Conservation (phyloP, 139 green algal genomes). For the Zygnema cylindricum region DNA sequence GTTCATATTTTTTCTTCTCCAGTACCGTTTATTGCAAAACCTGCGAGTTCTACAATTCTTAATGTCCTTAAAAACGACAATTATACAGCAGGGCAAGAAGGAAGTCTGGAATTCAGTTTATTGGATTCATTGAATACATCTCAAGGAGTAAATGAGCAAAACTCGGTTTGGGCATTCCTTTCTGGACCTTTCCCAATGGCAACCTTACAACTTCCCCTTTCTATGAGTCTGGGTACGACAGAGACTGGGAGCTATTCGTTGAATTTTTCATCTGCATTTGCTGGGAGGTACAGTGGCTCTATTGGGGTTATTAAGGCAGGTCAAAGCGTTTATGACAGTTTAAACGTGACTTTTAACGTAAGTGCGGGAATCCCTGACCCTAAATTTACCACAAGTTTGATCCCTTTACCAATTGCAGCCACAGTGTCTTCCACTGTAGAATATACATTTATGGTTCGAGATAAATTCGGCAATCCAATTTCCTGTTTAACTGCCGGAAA, state of each 20-base stretch:
- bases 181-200: neutral
- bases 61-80: neutral
- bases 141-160: neutral
- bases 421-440: neutral
- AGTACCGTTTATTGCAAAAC: neutral
- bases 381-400: neutral
- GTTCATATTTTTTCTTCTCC: neutral
- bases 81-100: neutral
- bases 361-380: neutral
- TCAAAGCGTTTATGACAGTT: neutral
- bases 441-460: neutral
- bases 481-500: neutral
- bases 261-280: neutral
- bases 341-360: neutral
- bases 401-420: neutral
- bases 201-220: neutral
- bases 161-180: neutral
- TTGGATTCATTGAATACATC: neutral
- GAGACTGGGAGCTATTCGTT: neutral
- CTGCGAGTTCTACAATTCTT: neutral
- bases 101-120: neutral
- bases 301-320: neutral
- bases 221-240: neutral
- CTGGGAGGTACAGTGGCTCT: neutral
- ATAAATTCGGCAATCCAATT: constrained; percentile 3